Conservation (phyloP, 2,329 filamentous ascomycete species). For the Claviceps maximensis region DNA sequence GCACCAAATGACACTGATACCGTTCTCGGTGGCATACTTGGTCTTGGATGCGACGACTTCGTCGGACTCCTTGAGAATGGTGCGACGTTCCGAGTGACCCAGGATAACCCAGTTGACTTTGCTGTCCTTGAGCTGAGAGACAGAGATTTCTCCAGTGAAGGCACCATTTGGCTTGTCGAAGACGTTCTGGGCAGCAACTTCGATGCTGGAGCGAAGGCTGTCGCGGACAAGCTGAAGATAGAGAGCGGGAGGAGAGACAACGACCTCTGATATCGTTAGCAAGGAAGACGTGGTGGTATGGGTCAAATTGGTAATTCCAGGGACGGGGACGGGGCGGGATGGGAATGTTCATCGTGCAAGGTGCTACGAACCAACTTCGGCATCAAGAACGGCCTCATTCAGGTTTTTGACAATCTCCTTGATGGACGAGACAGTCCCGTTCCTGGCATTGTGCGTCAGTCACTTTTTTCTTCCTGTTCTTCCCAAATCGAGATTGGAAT, state of each 20-base stretch:
- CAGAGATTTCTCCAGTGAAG: slow-evolving; percentile 93
- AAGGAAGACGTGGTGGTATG: not conserved
- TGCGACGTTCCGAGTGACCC: slow-evolving; percentile 90
- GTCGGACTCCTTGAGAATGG: slow-evolving; percentile 77
- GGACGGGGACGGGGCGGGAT: not conserved
- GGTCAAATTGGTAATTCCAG: not conserved
- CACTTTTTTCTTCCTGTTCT: not conserved
- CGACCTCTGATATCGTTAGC: slow-evolving; percentile 54
- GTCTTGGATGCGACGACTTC: slow-evolving; percentile 84
- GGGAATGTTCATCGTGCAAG: not conserved
- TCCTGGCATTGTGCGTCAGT: slow-evolving; percentile 43
- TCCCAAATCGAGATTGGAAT: not conserved
- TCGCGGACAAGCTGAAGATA: slow-evolving; percentile 84
- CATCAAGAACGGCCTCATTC: slow-evolving; percentile 71
- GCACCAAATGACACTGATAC: slow-evolving; percentile 88
- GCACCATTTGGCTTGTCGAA: slow-evolving; percentile 94
- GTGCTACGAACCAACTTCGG: slow-evolving; percentile 50
- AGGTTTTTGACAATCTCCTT: slow-evolving; percentile 82
- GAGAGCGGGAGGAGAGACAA: slow-evolving; percentile 79
- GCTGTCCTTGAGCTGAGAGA: slow-evolving; percentile 78
- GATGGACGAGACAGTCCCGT: slow-evolving; percentile 81
- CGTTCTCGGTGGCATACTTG: slow-evolving; percentile 79
- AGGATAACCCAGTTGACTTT: slow-evolving; percentile 82
- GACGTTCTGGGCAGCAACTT: slow-evolving; percentile 91
- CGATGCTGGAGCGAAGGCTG: slow-evolving; percentile 59